Conservation (phyloP, 805 yeast species). For the Suhomyces vadensis region DNA sequence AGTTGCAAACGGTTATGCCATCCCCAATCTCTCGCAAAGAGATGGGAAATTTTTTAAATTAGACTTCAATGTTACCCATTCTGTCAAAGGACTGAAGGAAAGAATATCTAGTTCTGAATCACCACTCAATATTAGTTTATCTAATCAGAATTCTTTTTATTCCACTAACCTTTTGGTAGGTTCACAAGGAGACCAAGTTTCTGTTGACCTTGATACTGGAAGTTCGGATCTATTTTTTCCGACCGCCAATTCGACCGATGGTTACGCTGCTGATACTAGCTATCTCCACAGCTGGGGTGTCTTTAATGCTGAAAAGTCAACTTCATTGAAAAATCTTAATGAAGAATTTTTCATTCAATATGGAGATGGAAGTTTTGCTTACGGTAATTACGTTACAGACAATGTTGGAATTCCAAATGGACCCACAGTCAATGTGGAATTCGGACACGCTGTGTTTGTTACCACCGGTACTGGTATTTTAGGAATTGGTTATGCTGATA, state of each 20-base stretch:
- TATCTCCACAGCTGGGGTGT: slow-evolving; percentile 18
- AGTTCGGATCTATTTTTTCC: slow-evolving; percentile 40
- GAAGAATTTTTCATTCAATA: slow-evolving; percentile 45
- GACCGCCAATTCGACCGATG: not conserved
- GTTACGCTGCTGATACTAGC: not conserved
- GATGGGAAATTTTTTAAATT: not conserved
- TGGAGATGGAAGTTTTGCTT: slow-evolving; percentile 49
- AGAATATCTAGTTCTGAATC: not conserved
- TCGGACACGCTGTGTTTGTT: slow-evolving; percentile 10
- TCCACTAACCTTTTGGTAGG: slow-evolving; percentile 25
- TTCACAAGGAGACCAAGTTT: slow-evolving; percentile 25
- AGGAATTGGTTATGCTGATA: slow-evolving; percentile 9
- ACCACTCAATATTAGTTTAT: not conserved
- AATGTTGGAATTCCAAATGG: slow-evolving; percentile 8
- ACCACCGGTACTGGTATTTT: slow-evolving; percentile 6
- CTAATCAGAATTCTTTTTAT: not conserved
- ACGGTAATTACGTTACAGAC: slow-evolving; percentile 30
- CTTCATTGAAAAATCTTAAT: slow-evolving; percentile 42
- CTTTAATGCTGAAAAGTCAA: slow-evolving; percentile 42
- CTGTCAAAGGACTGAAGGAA: not conserved
- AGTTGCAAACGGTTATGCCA: not conserved
- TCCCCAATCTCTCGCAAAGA: not conserved
- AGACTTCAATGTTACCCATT: slow-evolving; percentile 1
- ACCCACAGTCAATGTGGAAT: slow-evolving; percentile 5
- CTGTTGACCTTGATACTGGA: slow-evolving; percentile 42